Conservation (phyloP, 176 grass and related monocot genomes). For the Musa schizocarpa region DNA sequence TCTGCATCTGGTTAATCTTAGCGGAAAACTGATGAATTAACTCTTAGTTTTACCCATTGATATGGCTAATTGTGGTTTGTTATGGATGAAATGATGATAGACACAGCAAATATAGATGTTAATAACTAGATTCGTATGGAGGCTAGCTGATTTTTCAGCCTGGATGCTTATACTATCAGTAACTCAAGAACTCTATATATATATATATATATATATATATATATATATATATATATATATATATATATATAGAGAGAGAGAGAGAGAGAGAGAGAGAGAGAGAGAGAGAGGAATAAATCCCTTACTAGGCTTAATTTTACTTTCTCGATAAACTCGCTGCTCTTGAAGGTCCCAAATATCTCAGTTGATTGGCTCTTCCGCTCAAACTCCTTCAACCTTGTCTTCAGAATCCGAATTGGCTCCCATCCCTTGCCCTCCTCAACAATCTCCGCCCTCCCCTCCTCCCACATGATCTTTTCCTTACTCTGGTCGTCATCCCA, state of each 20-base stretch:
- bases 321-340: constrained; percentile 46
- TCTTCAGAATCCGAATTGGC: constrained; percentile 62
- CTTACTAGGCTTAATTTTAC: constrained; percentile 73
- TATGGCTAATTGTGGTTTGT: no score
- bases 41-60: no score
- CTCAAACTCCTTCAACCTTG: constrained; percentile 59
- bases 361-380: constrained; percentile 46
- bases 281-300: not conserved
- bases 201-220: no score
- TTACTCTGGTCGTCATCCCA: not conserved
- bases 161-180: not conserved
- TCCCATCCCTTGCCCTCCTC: constrained; percentile 55
- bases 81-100: no score
- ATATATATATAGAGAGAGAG: no score
- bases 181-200: no score
- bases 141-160: not conserved
- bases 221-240: no score
- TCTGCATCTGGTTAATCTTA: no score
- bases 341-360: constrained; percentile 40
- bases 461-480: constrained; percentile 12
- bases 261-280: not conserved
- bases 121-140: not conserved
- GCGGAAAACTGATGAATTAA: no score
- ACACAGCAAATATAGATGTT: not conserved
- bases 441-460: constrained; percentile 24